A percentile compares a stretch with the other conserved stretches of the same genome.
These are phyloP conservation scores for Allomyces arbusculus DNA, from an alignment of 192 early-diverging fungal species.

Conservation along the genomic window DNA sequence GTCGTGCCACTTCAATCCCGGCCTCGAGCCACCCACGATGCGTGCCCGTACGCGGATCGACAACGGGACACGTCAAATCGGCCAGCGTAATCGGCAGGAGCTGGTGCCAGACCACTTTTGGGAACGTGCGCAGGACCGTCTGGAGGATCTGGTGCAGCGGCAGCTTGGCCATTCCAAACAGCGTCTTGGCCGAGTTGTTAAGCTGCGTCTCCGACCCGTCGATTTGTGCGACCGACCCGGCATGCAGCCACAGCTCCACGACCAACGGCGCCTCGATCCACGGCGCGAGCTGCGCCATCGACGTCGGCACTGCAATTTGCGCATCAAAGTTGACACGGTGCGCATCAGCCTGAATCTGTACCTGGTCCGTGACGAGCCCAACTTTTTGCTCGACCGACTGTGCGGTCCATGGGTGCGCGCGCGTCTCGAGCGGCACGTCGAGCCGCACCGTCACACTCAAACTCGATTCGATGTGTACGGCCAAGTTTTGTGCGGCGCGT, in stretches of 20 bases:
- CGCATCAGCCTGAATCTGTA: neutral
- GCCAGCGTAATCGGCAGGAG: neutral
- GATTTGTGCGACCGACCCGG: neutral
- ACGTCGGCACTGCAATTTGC: neutral
- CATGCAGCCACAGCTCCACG: neutral
- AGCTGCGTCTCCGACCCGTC: neutral
- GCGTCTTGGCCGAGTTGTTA: neutral
- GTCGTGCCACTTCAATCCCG: neutral
- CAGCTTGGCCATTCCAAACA: neutral
- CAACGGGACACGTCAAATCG: neutral
- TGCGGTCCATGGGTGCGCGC: neutral
- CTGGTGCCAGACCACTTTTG: neutral
- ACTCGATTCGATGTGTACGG: too few species aligned
- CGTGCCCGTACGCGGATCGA: neutral
- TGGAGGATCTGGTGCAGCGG: neutral
- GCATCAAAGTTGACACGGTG: neutral
- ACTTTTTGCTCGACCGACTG: neutral
- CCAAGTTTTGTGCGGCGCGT: too few species aligned
- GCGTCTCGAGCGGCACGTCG: neutral
- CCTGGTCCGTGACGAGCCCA: neutral
- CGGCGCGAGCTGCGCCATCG: neutral
- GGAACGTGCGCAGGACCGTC: neutral
- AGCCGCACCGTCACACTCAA: neutral
- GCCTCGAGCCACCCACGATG: neutral
- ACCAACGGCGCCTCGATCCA: neutral